Percentiles rank a stretch among this genome's conserved stretches.
Evolutionary conservation across 371 early-diverging fungal genomes (phyloP).

Genomic region (Enterocytospora artemiae): DNA sequence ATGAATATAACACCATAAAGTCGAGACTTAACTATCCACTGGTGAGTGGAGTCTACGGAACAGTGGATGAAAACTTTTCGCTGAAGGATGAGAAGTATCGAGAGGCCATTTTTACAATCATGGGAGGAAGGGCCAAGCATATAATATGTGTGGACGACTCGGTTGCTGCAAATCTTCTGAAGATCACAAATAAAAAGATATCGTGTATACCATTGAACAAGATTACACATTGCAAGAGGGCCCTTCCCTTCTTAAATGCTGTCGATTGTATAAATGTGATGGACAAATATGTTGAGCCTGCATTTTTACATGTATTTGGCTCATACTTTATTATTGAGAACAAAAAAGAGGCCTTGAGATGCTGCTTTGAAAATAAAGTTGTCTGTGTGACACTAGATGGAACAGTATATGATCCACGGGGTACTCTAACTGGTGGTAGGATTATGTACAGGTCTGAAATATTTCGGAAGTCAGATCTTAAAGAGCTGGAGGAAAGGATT

Average conservation of each 20-base stretch:
- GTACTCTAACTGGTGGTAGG: constrained; percentile 88
- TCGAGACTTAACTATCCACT: constrained; percentile 50
- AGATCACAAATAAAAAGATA: constrained; percentile 69
- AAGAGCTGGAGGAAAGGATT: constrained; percentile 7
- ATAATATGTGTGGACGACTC: constrained; percentile 78
- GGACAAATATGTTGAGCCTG: constrained; percentile 72
- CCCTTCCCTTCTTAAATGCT: constrained; percentile 61
- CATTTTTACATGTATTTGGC: constrained; percentile 68
- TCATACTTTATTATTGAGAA: constrained; percentile 65
- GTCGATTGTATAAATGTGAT: constrained; percentile 70
- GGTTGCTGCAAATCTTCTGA: constrained; percentile 70
- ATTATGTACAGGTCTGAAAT: constrained; percentile 21
- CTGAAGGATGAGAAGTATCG: constrained; percentile 57
- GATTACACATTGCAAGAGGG: constrained; percentile 59
- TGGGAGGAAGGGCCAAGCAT: constrained; percentile 51
- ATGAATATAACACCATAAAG: constrained; percentile 25
- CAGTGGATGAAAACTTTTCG: constrained; percentile 51
- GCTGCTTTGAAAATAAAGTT: constrained; percentile 64
- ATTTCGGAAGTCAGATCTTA: constrained; percentile 38
- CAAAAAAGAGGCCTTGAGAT: constrained; percentile 66
- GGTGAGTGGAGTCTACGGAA: constrained; percentile 59
- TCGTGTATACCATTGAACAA: constrained; percentile 92
- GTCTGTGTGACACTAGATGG: constrained; percentile 85
- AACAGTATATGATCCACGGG: constrained; percentile 91
- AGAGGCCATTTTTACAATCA: constrained; percentile 54